These are phyloP conservation scores for Pterocarpus santalinus DNA, from an alignment of 306 rosid genomes.

Conservation along the genomic window DNA sequence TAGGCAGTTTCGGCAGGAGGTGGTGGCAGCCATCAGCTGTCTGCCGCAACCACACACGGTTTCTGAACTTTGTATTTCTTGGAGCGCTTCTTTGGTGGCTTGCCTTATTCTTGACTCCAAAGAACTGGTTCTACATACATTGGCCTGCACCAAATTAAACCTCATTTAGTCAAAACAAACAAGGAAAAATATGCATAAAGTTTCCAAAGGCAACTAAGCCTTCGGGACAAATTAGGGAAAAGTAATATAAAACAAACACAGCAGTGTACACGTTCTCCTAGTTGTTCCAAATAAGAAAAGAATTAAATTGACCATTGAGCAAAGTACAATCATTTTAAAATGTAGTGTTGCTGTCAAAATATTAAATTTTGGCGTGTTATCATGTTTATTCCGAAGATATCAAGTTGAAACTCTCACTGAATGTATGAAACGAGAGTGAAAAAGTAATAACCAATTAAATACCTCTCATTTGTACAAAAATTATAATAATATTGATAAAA, in stretches of 20 bases:
- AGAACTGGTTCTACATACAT: conserved; percentile 63
- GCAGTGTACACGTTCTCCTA: not conserved
- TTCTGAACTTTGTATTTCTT: conserved; percentile 51
- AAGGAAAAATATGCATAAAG: not conserved
- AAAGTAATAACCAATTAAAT: too few relatives aligned
- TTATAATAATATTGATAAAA: too few relatives aligned
- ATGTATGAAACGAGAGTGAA: too few relatives aligned
- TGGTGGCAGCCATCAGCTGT: conserved; percentile 16
- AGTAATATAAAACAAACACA: not conserved
- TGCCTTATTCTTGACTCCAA: conserved; percentile 71
- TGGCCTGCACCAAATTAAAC: conserved; percentile 50
- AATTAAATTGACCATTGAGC: not conserved
- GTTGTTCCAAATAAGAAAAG: not conserved
- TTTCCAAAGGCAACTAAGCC: not conserved
- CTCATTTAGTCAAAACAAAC: not conserved
- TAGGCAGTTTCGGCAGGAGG: conserved; percentile 70
- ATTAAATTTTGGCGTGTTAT: not conserved
- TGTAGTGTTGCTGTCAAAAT: too few relatives aligned
- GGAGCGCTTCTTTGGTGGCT: conserved; percentile 63
- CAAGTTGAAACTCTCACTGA: too few relatives aligned
- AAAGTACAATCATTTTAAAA: not conserved
- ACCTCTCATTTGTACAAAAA: too few relatives aligned
- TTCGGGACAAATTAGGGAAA: not conserved
- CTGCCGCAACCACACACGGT: conserved; percentile 64
- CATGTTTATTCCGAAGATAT: not conserved